phyloP scores from a whole-genome alignment of 1,284 basidiomycete genomes.

The Phlebopus sp. region DNA sequence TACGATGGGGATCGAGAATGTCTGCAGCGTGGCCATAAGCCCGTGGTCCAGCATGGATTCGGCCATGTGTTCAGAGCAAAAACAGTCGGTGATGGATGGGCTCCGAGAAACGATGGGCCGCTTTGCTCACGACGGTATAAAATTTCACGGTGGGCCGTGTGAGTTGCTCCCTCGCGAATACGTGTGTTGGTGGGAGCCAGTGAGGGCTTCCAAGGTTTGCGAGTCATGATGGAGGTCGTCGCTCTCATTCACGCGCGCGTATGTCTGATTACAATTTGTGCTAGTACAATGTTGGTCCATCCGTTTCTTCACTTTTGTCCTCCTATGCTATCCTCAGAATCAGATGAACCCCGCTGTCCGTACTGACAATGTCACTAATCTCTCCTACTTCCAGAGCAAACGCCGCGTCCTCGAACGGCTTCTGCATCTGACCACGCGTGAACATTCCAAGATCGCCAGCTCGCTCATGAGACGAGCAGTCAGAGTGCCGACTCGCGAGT shows the following conservation, averaged over 20 bases:
- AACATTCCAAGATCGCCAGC: slow-evolving; percentile 90
- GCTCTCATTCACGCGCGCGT: too few relatives aligned
- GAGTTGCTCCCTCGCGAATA: too few relatives aligned
- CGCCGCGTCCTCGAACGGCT: slow-evolving; percentile 92
- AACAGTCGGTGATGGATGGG: background rate
- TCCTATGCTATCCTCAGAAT: slow-evolving; percentile 83
- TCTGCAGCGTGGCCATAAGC: slow-evolving; percentile 3
- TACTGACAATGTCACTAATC: slow-evolving; percentile 84
- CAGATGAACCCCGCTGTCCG: slow-evolving; percentile 96
- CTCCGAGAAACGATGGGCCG: background rate
- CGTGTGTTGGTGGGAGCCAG: too few relatives aligned
- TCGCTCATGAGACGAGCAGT: slow-evolving; percentile 82
- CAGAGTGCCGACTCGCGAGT: slow-evolving; percentile 75
- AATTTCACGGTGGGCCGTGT: too few relatives aligned
- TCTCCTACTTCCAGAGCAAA: slow-evolving; percentile 79
- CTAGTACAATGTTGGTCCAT: slow-evolving; percentile 2
- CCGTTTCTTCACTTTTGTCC: slow-evolving; percentile 1
- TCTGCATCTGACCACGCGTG: slow-evolving; percentile 91
- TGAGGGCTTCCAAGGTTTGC: background rate
- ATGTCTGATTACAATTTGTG: background rate
- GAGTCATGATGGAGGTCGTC: too few relatives aligned
- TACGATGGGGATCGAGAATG: slow-evolving; percentile 10
- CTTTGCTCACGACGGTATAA: too few relatives aligned
- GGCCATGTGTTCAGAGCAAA: slow-evolving; percentile 1
- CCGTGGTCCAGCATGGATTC: slow-evolving; percentile 4